These are phyloP conservation scores for Eucalyptus lansdowneana DNA, from an alignment of 345 rosid genomes.

Conservation along the genomic window DNA sequence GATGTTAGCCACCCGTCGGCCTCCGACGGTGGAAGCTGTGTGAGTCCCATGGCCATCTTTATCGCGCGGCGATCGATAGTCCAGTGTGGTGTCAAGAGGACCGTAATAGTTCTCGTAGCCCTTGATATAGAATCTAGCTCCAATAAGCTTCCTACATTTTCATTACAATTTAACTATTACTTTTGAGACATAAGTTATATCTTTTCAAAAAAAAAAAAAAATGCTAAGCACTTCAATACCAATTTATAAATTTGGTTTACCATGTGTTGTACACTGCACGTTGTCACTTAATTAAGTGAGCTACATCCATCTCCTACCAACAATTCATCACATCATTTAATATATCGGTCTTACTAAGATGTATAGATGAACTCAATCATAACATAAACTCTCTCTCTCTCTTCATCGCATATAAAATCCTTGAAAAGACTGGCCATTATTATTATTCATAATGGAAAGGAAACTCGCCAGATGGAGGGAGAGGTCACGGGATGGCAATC, in stretches of 20 bases:
- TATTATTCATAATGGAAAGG: neutral
- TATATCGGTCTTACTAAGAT: neutral
- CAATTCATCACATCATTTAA: neutral
- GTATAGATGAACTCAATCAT: neutral
- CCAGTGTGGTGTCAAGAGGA: slow-evolving; percentile 36
- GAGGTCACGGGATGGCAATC: neutral
- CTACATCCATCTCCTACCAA: neutral
- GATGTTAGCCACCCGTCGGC: slow-evolving; percentile 24
- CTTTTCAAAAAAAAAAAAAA: neutral
- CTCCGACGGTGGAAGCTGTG: slow-evolving; percentile 64
- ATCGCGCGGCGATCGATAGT: slow-evolving; percentile 62
- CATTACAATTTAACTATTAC: neutral
- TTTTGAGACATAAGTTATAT: neutral
- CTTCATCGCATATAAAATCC: neutral
- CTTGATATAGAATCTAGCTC: slow-evolving; percentile 65
- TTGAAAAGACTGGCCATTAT: neutral
- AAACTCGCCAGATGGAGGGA: neutral
- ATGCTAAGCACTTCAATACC: neutral
- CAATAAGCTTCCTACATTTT: slow-evolving; percentile 52
- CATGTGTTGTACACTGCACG: neutral
- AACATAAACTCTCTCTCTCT: neutral
- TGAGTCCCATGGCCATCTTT: slow-evolving; percentile 82
- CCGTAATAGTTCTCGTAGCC: slow-evolving; percentile 34
- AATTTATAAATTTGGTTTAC: neutral
- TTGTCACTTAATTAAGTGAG: neutral